Evolutionary conservation across 805 yeast species (phyloP), one percentile per base, ranked within the genome.

Genomic region (Yarrowia alimentaria): DNA sequence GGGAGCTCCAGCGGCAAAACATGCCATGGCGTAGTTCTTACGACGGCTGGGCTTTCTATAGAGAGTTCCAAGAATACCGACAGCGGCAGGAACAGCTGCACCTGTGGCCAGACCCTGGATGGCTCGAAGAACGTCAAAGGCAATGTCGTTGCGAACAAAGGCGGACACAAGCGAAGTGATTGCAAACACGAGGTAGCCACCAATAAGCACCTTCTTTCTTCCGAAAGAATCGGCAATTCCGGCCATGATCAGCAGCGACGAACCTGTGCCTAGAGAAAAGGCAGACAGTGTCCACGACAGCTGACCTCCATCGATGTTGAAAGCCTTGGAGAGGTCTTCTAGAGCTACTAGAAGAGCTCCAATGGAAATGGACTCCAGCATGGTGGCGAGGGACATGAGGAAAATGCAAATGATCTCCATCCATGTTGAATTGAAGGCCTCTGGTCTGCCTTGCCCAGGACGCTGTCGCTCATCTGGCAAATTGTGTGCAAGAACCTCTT

Each of bases 211-310:
- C 14, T 65, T 63, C 51, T 66, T 72, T 22, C 78, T 62, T n/a
- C 78, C 78, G 57, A 74, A 60, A 0, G 69, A 66, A 60, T 74
- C 79, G 1, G 78, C 73, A n/a, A 75, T 55, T 19, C 72, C 73
- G 8, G 78, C 77, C 66, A 72, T 67, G 8, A 74, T 49, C 14
- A 74, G 59, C 21, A 75, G 60, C 33, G 70, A 65, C 3, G 76
- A 62, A 6, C 77, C 78, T 43, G 68, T 67, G 4, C 75, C 74
- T 11, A 74, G 61, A 40, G 63, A 62, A 17, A 72, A 68, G 13
- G 74, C 61, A 7, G 72, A 63, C 7, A 68, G 64, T 13, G 69
- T 62, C 79, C 79, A 74, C 2, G 76, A 68, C 16, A 74, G 56
- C 22, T 60, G 53, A 29, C 76, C 76, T 32, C 76, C 77, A 10